Evolutionary conservation across 164 flowering plant genomes (phyloP), one percentile per base, ranked within the genome.

Genomic region (Vitis rotundifolia): DNA sequence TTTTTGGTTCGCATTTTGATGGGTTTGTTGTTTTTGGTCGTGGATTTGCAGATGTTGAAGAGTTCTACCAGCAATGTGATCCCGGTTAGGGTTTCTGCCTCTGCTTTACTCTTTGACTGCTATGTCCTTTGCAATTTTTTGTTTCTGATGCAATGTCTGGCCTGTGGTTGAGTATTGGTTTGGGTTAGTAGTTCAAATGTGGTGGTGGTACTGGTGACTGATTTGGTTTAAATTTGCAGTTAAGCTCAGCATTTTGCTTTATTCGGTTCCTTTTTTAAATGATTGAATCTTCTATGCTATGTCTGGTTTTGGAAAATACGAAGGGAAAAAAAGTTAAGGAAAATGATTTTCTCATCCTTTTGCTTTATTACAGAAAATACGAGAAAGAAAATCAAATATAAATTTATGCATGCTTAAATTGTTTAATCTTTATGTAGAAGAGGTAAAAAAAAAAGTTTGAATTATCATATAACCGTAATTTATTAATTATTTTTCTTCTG

Each of bases 41-140:
- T 69, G 37, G 9, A 64, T 47, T 79, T 75, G 73, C 88, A 88
- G 92, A 88, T 71, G 90, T 82, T 26, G 82, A 80, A 67, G 87
- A 77, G 11, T 85, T 88, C 64, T 85, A 78, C 61, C 81, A 81
- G 69, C 89, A 76, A 75, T 86, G 87, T 55, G 86, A 87, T 78
- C 90, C 90, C 63, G 89, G 89, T 80, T 76, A 80, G 83, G 73
- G 67, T 79, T 76, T 59, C 49, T 28, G 14, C 11, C 26, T 54
- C 16, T 53, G 22, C 37, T 64, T 15, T 26, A 8, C 13, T 72
- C 48, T 47, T 16, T 26, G n/a, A 53, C 15, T n/a, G 15, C 26
- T 22, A 22, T 22, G 26, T 22, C 26, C 26, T 22, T 22, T 22
- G 11, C 44, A 37, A 3, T 37, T 53, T n/a, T 52, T 50, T 49